A percentile compares a stretch with the other conserved stretches of the same genome.
Conservation (phyloP, 768 basidiomycete species). For the Leucogyrophana mollusca region DNA sequence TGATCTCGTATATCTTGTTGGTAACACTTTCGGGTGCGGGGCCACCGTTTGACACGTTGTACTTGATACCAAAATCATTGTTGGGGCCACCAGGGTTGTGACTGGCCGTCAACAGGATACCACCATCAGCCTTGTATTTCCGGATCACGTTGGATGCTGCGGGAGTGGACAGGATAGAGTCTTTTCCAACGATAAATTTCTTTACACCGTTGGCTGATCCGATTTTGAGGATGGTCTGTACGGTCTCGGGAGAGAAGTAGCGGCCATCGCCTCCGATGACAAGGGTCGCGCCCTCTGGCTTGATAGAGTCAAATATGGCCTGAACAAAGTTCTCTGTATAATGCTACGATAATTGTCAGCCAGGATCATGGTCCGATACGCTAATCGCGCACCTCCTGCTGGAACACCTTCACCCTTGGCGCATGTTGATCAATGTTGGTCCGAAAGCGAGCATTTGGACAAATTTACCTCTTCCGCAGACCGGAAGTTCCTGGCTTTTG, state of each 20-base stretch:
- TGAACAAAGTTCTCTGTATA: constrained; percentile 99
- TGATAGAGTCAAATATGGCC: constrained; percentile 89
- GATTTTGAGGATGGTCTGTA: constrained; percentile 91
- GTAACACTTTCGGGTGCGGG: constrained; percentile 96
- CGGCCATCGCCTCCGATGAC: constrained; percentile 98
- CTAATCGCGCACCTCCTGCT: constrained; percentile 73
- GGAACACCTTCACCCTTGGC: constrained; percentile 94
- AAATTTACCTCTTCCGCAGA: constrained; percentile 82
- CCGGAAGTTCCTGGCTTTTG: constrained; percentile 99
- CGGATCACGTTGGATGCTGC: constrained; percentile 96
- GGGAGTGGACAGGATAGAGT: constrained; percentile 93
- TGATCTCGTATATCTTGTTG: constrained; percentile 91
- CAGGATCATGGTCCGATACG: constrained; percentile 5
- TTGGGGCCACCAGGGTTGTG: constrained; percentile 99
- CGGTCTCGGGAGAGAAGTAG: constrained; percentile 81
- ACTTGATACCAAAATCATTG: constrained; percentile 99
- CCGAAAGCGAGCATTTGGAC: constrained; percentile 7
- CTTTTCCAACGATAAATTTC: constrained; percentile 90
- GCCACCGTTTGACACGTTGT: constrained; percentile 96
- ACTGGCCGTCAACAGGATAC: constrained; percentile 93
- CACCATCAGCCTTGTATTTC: constrained; percentile 94
- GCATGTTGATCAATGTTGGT: constrained; percentile 19
- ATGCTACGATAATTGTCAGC: constrained; percentile 53
- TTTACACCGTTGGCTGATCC: constrained; percentile 91
- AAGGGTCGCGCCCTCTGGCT: constrained; percentile 74